Percentiles rank a stretch among this genome's conserved stretches.
phyloP scores from a whole-genome alignment of 1,284 basidiomycete genomes.

The Quambalaria eucalypti region DNA sequence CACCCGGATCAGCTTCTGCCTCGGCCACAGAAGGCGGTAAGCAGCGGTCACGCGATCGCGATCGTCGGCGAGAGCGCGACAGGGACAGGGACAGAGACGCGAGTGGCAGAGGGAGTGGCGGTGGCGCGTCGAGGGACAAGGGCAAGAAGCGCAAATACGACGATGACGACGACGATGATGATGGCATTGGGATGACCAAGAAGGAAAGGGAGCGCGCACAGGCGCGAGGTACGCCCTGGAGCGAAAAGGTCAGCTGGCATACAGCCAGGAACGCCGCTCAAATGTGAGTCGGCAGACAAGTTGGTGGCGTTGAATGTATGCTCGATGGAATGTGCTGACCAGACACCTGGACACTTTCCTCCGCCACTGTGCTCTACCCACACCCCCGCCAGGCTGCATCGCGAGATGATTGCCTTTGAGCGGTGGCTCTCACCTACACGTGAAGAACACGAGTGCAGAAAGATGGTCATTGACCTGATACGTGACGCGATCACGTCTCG shows the following conservation, averaged over 20 bases:
- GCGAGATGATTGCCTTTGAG: slow-evolving; percentile 58
- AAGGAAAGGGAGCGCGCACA: slow-evolving; percentile 57
- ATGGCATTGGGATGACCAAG: slow-evolving; percentile 51
- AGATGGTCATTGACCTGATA: slow-evolving; percentile 67
- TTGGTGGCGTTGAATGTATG: slow-evolving; percentile 5
- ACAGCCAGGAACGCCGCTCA: slow-evolving; percentile 62
- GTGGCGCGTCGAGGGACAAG: not conserved
- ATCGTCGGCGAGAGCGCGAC: not conserved
- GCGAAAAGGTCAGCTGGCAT: slow-evolving; percentile 67
- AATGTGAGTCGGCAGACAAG: too few relatives aligned
- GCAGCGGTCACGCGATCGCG: not conserved
- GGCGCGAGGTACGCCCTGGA: slow-evolving; percentile 68
- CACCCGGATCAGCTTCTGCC: not conserved
- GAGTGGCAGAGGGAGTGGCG: not conserved
- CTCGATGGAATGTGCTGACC: not conserved
- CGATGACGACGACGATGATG: slow-evolving; percentile 18
- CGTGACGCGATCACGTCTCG: slow-evolving; percentile 57
- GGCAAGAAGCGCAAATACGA: slow-evolving; percentile 32
- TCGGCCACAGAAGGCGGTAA: too few relatives aligned
- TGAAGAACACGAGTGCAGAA: slow-evolving; percentile 73
- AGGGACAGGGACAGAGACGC: not conserved
- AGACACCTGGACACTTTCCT: not conserved
- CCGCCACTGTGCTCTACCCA: not conserved
- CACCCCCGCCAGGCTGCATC: too few relatives aligned
- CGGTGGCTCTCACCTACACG: slow-evolving; percentile 77